Evolutionary conservation across 495 filamentous ascomycete genomes (phyloP).

Genomic region (Xylaria bambusicola): DNA sequence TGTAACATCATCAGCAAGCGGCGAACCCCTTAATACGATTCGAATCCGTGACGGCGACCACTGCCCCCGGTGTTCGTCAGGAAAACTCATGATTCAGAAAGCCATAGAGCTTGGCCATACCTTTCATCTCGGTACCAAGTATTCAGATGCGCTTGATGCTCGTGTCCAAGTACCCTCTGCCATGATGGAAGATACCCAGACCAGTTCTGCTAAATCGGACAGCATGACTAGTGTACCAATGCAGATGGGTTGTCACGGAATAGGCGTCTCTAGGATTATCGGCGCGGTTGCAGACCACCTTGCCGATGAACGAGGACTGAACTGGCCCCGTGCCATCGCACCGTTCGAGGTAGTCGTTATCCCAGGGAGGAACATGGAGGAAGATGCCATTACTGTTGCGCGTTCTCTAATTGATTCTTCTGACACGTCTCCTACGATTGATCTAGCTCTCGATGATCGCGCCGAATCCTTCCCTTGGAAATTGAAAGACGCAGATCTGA

Average conservation of each 20-base stretch:
- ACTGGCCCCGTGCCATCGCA: slow-evolving; percentile 85
- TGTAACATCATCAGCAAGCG: slow-evolving; percentile 20
- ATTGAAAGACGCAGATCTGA: slow-evolving; percentile 80
- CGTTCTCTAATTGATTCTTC: slow-evolving; percentile 47
- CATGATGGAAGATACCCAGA: slow-evolving; percentile 12
- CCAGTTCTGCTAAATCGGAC: slow-evolving; percentile 13
- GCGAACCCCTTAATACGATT: slow-evolving; percentile 56
- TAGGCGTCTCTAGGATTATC: slow-evolving; percentile 89
- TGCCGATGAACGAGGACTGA: slow-evolving; percentile 73
- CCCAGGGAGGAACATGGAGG: slow-evolving; percentile 49
- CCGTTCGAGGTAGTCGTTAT: slow-evolving; percentile 82
- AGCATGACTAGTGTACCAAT: slow-evolving; percentile 49
- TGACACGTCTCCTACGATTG: slow-evolving; percentile 46
- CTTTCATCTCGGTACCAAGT: slow-evolving; percentile 89
- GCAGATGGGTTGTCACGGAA: slow-evolving; percentile 96
- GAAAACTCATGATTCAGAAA: slow-evolving; percentile 63
- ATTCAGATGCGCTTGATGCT: slow-evolving; percentile 73
- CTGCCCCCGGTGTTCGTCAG: slow-evolving; percentile 69
- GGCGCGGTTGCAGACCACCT: slow-evolving; percentile 77
- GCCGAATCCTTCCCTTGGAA: slow-evolving; percentile 74
- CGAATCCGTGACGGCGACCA: slow-evolving; percentile 66
- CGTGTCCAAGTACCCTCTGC: slow-evolving; percentile 22
- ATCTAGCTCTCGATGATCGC: slow-evolving; percentile 75
- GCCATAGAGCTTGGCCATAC: slow-evolving; percentile 93
- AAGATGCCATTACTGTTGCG: slow-evolving; percentile 59